Base-by-base conservation (phyloP, 2,329 filamentous ascomycete genomes). In the Chaetomiaceae sp. region DNA sequence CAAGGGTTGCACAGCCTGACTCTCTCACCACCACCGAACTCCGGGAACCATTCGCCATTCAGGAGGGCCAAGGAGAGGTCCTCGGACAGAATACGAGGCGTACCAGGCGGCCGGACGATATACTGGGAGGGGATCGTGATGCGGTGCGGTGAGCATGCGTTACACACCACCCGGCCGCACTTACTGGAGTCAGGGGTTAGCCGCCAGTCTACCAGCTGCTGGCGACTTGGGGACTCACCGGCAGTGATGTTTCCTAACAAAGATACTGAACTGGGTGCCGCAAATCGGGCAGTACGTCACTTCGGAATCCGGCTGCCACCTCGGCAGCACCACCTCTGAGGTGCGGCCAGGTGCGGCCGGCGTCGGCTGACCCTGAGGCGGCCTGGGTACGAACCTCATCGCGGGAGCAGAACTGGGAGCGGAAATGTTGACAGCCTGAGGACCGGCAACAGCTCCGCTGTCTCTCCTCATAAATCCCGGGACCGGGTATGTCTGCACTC, bases 71-170 rank as follows among this genome's bases (percentile, higher is more conserved):
- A 71, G 60, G 57, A 68, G 63, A 56, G 71, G 64, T 54, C 78
- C 74, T 34, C 68, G 57, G 53, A 68, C 11, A 62, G 58, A 31
- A 63, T 57, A 4, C 59, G 59, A 4, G 64, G 63, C 39, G 69
- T 64, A 6, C 72, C 76, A 1, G 88, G 87, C 3, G 89, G 88
- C 44, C 87, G 86, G 23, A 96, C 91, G 60, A 97, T 96, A 68
- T 89, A 97, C 66, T 94, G 89, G 60, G 91, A 82, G 1, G 92
- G 92, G 59, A 97, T 96, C 3, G 89, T 95, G 66, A 97, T 97
- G 57, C 91, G 83, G 69, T 97, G 92, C 3, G 92, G 92, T 3
- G 92, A 96, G 72, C 92, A 97, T 19, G 83, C 78, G 54, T 85
- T 84, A 70, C 92, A 97, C 22, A 97, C 92, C 8, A 97, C 91